These are phyloP conservation scores for Paecilomyces niveus DNA, from an alignment of 2,329 filamentous ascomycete species.

Conservation along the genomic window DNA sequence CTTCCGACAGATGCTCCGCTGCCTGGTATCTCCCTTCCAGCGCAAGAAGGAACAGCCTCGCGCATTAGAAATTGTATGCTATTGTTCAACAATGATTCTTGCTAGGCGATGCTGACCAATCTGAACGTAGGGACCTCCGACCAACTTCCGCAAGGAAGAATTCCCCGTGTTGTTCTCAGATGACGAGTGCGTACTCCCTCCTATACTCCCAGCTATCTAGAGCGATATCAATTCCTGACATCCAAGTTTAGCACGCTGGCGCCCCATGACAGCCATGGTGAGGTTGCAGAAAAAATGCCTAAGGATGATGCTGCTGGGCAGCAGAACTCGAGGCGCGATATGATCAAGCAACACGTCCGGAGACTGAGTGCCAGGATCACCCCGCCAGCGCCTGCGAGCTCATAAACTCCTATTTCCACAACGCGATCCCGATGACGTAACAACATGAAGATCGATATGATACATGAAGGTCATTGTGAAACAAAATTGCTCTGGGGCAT, in stretches of 20 bases:
- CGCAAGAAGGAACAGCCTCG: slow-evolving; percentile 15
- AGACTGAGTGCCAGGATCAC: slow-evolving; percentile 20
- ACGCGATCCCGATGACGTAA: not conserved
- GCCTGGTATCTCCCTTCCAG: slow-evolving; percentile 26
- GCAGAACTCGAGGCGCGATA: slow-evolving; percentile 1
- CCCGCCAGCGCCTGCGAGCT: slow-evolving; percentile 12
- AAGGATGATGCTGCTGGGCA: slow-evolving; percentile 10
- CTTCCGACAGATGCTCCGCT: slow-evolving; percentile 27
- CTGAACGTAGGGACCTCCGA: slow-evolving; percentile 29
- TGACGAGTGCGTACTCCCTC: slow-evolving; percentile 26
- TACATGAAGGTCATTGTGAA: not conserved
- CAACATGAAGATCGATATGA: not conserved
- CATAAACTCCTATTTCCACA: slow-evolving; percentile 6
- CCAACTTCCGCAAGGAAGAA: slow-evolving; percentile 37
- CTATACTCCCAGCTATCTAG: slow-evolving; percentile 4
- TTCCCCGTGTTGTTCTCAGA: slow-evolving; percentile 31
- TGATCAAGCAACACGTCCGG: slow-evolving; percentile 20
- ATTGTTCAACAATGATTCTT: not conserved
- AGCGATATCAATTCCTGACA: slow-evolving; percentile 16
- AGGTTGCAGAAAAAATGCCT: slow-evolving; percentile 8
- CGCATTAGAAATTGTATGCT: slow-evolving; percentile 29
- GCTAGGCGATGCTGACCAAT: slow-evolving; percentile 6
- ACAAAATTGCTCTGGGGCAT: not conserved
- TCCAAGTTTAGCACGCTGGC: slow-evolving; percentile 25
- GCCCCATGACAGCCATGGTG: slow-evolving; percentile 19